A percentile compares a stretch with the other conserved stretches of the same genome.
Conservation (phyloP, 352 stramenopile genomes). For the Phytopythium boreale region DNA sequence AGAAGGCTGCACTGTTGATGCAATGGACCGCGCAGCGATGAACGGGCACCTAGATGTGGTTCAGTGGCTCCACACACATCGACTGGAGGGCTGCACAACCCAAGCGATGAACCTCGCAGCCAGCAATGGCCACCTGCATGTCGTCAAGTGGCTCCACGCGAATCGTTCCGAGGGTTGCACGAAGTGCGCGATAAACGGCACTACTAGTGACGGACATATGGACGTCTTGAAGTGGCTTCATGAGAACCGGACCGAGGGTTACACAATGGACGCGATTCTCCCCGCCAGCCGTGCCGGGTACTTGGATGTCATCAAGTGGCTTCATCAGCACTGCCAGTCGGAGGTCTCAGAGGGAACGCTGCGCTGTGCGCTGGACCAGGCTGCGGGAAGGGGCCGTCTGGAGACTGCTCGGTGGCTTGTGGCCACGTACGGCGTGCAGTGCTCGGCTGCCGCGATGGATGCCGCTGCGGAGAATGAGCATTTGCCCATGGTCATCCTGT, state of each 20-base stretch:
- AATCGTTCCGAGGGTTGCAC: not conserved
- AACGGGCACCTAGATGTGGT: conserved; percentile 1
- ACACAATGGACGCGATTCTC: not conserved
- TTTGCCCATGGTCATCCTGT: conserved; percentile 1
- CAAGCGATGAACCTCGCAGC: not conserved
- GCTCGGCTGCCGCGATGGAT: not conserved
- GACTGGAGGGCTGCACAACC: not conserved
- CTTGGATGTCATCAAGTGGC: not conserved
- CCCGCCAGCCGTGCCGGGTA: not conserved
- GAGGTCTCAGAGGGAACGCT: not conserved
- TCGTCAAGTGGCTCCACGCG: not conserved
- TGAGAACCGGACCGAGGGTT: not conserved
- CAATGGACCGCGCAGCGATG: not conserved
- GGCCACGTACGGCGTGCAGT: not conserved
- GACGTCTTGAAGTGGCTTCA: not conserved
- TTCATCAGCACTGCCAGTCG: not conserved
- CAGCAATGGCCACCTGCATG: not conserved
- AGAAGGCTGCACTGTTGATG: not conserved
- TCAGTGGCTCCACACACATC: not conserved
- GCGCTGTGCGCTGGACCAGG: not conserved
- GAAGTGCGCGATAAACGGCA: not conserved
- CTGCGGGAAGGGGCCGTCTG: not conserved
- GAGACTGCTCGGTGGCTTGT: not conserved
- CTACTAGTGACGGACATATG: not conserved
- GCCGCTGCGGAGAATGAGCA: not conserved